Evolutionary conservation across 768 basidiomycete species (phyloP), one percentile per base, ranked within the genome.

Genomic region (Hericium coralloides): DNA sequence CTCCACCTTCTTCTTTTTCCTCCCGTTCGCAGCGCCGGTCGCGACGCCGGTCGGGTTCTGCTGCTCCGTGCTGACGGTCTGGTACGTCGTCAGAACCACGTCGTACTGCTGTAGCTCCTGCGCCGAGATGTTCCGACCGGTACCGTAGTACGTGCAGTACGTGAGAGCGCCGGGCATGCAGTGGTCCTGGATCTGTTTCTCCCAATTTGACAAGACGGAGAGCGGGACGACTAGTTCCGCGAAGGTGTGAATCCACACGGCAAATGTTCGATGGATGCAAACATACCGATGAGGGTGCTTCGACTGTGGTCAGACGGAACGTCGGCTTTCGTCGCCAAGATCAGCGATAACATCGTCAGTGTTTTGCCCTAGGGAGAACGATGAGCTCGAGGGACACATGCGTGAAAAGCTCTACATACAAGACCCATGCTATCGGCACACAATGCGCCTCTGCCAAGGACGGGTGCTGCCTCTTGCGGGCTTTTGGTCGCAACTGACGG

Each of bases 361-460:
- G 95, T 97, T 76, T 95, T 97, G 0, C 94, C 94, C 85, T 87
- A 59, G 7, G 58, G n/a, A 0, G 58, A 50, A n/a, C 25, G 17
- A 63, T 48, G 65, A 22, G 47, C 43, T 26, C 50, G 22, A 38
- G 38, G 9, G 38, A 26, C 5, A 31, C 12, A 3, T 9, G 4
- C 49, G 17, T 12, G 17, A 50, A 50, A 15, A n/a, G 7, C 22
- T 23, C 18, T 54, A 76, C 70, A 41, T 64, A 82, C 81, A 56
- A 81, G 63, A 55, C 84, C 93, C 94, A 97, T 97, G 41, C 89
- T 88, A 70, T 95, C 94, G 0, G 87, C 93, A 56, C 89, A 83
- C 52, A 95, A 73, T 2, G 90, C 93, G n/a, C 94, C 94, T 64
- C 85, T 75, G 10, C 92, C 92, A 20, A 95, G 79, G 0, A 63